Base-by-base conservation (phyloP, 148 eudicot genomes). In the Salicornia ramosissima region DNA sequence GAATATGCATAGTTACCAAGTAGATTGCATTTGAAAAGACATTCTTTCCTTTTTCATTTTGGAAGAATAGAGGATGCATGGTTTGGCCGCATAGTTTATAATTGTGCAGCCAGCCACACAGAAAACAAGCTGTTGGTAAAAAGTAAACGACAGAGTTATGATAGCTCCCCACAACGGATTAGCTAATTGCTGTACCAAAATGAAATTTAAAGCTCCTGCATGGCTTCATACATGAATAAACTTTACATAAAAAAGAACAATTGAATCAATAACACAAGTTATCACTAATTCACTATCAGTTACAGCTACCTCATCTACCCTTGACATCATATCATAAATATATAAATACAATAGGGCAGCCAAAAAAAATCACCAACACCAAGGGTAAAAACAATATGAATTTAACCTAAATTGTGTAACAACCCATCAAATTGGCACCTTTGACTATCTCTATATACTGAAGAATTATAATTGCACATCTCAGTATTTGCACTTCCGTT, bases 301-400 rank as follows among this genome's bases (percentile, higher is more conserved):
- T 18, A 58, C 40, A 58, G 63, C 42, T 13, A 1, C 28, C 63
- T 18, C 63, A 30, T 30, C 63, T 18, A 30, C 21, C 63, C 42
- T 16, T 21, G 36, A 34, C 59, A 50, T n/a, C n/a, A n/a, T n/a
- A n/a, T n/a, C n/a, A n/a, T n/a, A n/a, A n/a, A n/a, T n/a, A n/a
- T 42, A 2, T 36, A 2, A 15, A 61, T 51, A 62, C 42, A 73
- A 24, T 21, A 57, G 14, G 21, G 6, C 54, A 56, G 6, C 49
- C 65, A 73, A 10, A 45, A 65, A n/a, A 31, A 34, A 30, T 39
- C 45, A 64, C 60, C 5, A 31, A 68, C 33, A 53, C 28, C 71
- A 22, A 24, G 26, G 46, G 26, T 3, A 33, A 34, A 29, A 52
- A 30, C 1, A 67, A 36, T 24, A 14, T 24, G 34, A 54, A 14